These are phyloP conservation scores for Phialophora tarda DNA, from an alignment of 2,329 filamentous ascomycete species.

Conservation along the genomic window DNA sequence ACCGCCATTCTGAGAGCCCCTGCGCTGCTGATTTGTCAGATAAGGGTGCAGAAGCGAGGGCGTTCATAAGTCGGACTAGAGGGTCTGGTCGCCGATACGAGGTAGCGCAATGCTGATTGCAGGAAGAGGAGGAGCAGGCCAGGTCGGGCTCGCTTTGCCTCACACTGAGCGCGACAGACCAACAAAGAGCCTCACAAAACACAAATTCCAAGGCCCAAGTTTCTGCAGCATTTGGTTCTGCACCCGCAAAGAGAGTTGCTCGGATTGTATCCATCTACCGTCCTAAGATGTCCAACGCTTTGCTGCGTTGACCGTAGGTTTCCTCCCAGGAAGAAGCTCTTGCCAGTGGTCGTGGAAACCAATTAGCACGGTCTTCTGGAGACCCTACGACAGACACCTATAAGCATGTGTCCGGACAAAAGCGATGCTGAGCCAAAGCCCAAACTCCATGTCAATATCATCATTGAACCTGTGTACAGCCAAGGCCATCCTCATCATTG, in stretches of 20 bases:
- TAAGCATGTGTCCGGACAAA: not conserved
- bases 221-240: not conserved
- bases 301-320: not conserved
- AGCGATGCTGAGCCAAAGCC: not conserved
- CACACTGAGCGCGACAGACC: not conserved
- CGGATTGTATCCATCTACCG: not conserved
- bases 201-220: not conserved
- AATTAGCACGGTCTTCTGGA: not conserved
- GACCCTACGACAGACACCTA: not conserved
- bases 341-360: not conserved
- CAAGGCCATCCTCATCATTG: constrained; percentile 6
- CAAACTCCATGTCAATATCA: constrained; percentile 11
- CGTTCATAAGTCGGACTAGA: too few relatives aligned
- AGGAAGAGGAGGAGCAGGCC: not conserved
- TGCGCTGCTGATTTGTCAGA: too few relatives aligned
- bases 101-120: not conserved
- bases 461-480: constrained; percentile 22
- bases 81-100: too few relatives aligned
- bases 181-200: not conserved
- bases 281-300: not conserved
- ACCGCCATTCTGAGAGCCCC: too few relatives aligned
- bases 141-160: not conserved
- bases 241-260: not conserved
- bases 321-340: not conserved
- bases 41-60: too few relatives aligned